These are phyloP conservation scores for Calocera viscosa DNA, from an alignment of 768 basidiomycete species.

Conservation along the genomic window DNA sequence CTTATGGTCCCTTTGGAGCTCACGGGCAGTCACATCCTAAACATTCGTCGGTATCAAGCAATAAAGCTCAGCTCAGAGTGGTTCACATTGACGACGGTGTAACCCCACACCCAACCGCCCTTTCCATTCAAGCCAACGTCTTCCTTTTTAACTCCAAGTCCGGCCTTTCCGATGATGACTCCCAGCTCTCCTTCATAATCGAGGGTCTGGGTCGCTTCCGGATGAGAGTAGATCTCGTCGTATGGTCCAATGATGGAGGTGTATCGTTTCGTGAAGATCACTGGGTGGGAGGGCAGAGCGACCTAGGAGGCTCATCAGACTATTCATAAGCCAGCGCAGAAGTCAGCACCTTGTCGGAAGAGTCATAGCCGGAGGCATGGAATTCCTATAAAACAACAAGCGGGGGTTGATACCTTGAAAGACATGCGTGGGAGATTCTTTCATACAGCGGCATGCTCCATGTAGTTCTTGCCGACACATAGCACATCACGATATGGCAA, in stretches of 20 bases:
- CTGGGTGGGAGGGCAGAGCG: conserved; percentile 18
- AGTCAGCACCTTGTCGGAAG: conserved; percentile 12
- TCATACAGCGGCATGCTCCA: conserved; percentile 14
- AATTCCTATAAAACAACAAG: conserved; percentile 15
- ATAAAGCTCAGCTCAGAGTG: too few relatives aligned
- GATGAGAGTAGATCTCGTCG: conserved; percentile 21
- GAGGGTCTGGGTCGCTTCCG: conserved; percentile 19
- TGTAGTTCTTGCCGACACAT: conserved; percentile 24
- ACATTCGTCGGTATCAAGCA: too few relatives aligned
- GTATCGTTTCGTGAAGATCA: conserved; percentile 26
- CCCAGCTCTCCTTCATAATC: conserved; percentile 26
- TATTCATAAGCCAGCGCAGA: background rate
- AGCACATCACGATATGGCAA: conserved; percentile 22
- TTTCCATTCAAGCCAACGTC: conserved; percentile 20
- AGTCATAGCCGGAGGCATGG: conserved; percentile 19
- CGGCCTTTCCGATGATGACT: conserved; percentile 23
- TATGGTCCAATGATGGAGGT: conserved; percentile 21
- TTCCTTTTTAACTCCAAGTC: conserved; percentile 20
- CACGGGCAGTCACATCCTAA: conserved; percentile 22
- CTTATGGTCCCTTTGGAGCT: conserved; percentile 24
- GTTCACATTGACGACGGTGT: conserved; percentile 15
- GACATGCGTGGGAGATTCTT: background rate
- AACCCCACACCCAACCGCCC: conserved; percentile 20
- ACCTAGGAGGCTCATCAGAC: conserved; percentile 11
- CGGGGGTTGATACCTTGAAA: conserved; percentile 2